Conservation (phyloP, 2,329 filamentous ascomycete genomes). For the Teratosphaeria gauchensis region DNA sequence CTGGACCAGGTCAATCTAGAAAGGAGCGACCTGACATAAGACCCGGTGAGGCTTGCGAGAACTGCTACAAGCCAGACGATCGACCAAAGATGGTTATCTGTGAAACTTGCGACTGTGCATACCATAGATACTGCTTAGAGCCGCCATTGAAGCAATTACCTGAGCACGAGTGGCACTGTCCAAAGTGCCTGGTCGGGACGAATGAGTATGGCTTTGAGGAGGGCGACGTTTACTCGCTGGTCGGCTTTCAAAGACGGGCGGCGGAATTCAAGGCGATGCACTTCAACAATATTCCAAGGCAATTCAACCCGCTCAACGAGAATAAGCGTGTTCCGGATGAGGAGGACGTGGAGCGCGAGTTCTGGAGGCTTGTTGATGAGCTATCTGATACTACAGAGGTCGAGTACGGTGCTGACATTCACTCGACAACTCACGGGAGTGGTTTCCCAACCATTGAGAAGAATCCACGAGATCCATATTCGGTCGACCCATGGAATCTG, state of each 20-base stretch:
- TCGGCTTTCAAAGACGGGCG: slow-evolving; percentile 92
- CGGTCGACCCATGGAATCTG: slow-evolving; percentile 89
- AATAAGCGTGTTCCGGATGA: slow-evolving; percentile 75
- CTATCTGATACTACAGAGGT: slow-evolving; percentile 94
- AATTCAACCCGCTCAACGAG: slow-evolving; percentile 71
- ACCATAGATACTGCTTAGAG: slow-evolving; percentile 80
- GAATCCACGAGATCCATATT: slow-evolving; percentile 76
- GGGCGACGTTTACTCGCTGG: slow-evolving; percentile 87
- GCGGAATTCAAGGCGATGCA: slow-evolving; percentile 91
- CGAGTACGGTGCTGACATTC: slow-evolving; percentile 95
- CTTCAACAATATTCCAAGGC: slow-evolving; percentile 54
- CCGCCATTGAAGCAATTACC: slow-evolving; percentile 72
- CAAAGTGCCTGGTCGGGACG: slow-evolving; percentile 87
- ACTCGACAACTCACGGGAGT: slow-evolving; percentile 94
- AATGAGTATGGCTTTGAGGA: slow-evolving; percentile 97
- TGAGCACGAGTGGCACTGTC: slow-evolving; percentile 89
- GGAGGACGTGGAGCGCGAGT: slow-evolving; percentile 91
- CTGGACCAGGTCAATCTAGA: slow-evolving; percentile 51
- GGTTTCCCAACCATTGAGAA: slow-evolving; percentile 92
- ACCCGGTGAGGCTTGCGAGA: slow-evolving; percentile 64
- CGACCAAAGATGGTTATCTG: slow-evolving; percentile 63
- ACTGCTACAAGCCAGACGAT: slow-evolving; percentile 72
- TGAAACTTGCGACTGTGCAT: slow-evolving; percentile 85
- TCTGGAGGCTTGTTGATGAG: slow-evolving; percentile 90
- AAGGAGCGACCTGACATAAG: slow-evolving; percentile 48